Percentiles rank a stretch among this genome's conserved stretches.
Conservation (phyloP, 208 protist species). For the Leptomonas seymouri region DNA sequence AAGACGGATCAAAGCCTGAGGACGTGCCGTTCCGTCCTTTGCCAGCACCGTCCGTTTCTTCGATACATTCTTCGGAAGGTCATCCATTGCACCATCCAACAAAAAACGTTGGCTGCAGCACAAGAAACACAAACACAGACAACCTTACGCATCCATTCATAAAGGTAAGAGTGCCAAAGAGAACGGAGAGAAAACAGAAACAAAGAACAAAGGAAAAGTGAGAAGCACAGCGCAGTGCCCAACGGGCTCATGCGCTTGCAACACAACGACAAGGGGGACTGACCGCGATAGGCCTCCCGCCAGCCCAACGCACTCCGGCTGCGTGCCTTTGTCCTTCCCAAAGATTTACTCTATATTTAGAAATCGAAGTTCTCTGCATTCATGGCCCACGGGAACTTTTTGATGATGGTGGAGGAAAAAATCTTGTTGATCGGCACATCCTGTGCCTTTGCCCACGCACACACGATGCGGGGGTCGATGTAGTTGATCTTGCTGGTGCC, state of each 20-base stretch:
- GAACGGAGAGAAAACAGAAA: too few relatives aligned
- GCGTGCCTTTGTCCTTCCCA: not conserved
- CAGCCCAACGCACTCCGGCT: not conserved
- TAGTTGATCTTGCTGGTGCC: slow-evolving; percentile 99
- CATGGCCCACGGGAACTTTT: slow-evolving; percentile 99
- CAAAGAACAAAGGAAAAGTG: too few relatives aligned
- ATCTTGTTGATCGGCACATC: slow-evolving; percentile 96
- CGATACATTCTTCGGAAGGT: too few relatives aligned
- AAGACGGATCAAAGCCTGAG: too few relatives aligned
- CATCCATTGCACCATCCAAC: not conserved
- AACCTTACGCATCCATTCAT: not conserved
- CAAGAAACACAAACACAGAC: not conserved
- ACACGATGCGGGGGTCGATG: slow-evolving; percentile 98
- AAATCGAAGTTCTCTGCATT: slow-evolving; percentile 81
- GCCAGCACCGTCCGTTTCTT: too few relatives aligned
- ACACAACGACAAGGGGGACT: not conserved
- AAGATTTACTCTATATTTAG: slow-evolving; percentile 18
- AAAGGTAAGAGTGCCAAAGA: not conserved
- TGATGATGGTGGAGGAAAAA: slow-evolving; percentile 96
- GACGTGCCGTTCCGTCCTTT: too few relatives aligned
- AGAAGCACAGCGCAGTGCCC: too few relatives aligned
- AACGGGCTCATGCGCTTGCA: too few relatives aligned
- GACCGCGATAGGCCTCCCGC: too few relatives aligned
- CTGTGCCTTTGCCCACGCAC: slow-evolving; percentile 96
- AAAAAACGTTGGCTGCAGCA: not conserved